Base-by-base conservation (phyloP, 495 filamentous ascomycete genomes). In the Bacidia gigantensis region DNA sequence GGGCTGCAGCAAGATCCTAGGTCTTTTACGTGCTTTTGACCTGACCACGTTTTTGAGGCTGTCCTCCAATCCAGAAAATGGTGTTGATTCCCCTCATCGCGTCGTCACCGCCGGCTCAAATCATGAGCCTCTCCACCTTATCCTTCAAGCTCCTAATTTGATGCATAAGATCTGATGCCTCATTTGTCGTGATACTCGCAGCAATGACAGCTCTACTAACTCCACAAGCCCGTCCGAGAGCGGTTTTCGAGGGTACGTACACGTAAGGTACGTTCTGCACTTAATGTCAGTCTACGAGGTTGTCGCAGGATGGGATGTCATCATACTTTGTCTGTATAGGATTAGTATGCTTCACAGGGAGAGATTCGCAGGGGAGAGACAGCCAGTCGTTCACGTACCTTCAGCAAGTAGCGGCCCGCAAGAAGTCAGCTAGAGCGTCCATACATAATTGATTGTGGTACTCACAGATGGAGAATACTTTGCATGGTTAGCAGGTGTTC, bases 111-210 rank as follows among this genome's bases (percentile, higher is more conserved):
- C 5, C 14, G 7, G 29, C 64, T 80, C 87, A 98, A 71, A 98
- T 93, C 80, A 90, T 87, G 51, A 96, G 76, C 61, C 92, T 78
- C 75, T 98, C 92, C 40, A 98, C 87, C 82, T 95, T 92, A 66
- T 89, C 83, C 76, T 90, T 95, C 61, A 97, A 69, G 43, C 42
- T 26, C 53, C 83, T 72, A 66, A 97, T 95, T 76, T 92, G 86
- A 57, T 73, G 73, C 69, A 81, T 82, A 26, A 97, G 74, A 63
- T 96, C 92, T 52, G 77, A 83, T 12, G 85, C 87, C 70, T 96
- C 92, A 75, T 96, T 97, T 59, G 84, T 88, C 35, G 87, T 95
- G 62, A 96, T 90, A 56, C 77, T 82, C 38, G 79, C 82, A 39
- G 85, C 81, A 59, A 98, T 96, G 38, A 98, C 89, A 41, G 87